These are phyloP conservation scores for Sporobolomyces roseus DNA, from an alignment of 768 basidiomycete genomes.

Conservation along the genomic window DNA sequence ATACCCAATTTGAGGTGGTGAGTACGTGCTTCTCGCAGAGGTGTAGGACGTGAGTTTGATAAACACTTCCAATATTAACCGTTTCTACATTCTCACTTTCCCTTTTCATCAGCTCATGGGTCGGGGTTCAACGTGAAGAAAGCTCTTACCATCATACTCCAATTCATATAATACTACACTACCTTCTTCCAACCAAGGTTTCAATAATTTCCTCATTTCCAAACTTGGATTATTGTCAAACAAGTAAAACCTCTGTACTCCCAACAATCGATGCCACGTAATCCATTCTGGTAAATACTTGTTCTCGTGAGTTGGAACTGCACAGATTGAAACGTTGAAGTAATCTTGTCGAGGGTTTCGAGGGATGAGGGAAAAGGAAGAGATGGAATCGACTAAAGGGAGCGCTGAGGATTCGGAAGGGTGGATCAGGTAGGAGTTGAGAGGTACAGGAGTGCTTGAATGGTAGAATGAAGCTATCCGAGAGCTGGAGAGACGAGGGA, in stretches of 20 bases:
- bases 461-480: conserved; percentile 12
- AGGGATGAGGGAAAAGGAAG: conserved; percentile 19
- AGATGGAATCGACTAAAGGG: conserved; percentile 25
- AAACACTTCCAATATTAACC: conserved; percentile 24
- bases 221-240: conserved; percentile 27
- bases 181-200: conserved; percentile 37
- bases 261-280: conserved; percentile 35
- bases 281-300: conserved; percentile 39
- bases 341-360: background rate
- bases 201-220: conserved; percentile 24
- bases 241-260: conserved; percentile 34
- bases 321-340: conserved; percentile 34
- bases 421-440: background rate
- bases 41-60: conserved; percentile 28
- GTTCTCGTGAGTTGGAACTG: conserved; percentile 35
- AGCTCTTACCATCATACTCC: conserved; percentile 24
- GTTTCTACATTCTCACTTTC: background rate
- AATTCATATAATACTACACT: conserved; percentile 34
- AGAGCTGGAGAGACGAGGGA: background rate
- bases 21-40: conserved; percentile 34
- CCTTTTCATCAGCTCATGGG: background rate
- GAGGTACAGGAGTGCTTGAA: background rate
- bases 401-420: conserved; percentile 9
- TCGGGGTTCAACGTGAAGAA: too few species aligned
- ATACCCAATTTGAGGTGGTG: conserved; percentile 16